phyloP scores from a whole-genome alignment of 2,329 filamentous ascomycete genomes.

The Bisporella sp. region DNA sequence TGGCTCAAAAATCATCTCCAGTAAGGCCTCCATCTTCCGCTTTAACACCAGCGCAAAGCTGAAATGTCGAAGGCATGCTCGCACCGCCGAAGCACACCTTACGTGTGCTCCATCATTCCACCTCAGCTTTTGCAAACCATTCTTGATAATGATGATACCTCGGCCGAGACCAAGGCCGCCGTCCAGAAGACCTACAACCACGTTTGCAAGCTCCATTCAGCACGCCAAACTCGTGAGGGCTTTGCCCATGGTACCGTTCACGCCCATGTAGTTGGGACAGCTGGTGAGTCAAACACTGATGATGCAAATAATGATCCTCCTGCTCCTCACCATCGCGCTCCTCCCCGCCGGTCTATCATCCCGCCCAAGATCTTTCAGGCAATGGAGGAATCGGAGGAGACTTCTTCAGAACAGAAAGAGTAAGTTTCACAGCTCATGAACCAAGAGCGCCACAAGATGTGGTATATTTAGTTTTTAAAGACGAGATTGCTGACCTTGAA shows the following conservation, averaged over 20 bases:
- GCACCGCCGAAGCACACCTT: neutral
- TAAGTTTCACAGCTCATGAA: neutral
- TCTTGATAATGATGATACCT: constrained; percentile 2
- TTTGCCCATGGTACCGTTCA: neutral
- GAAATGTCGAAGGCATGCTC: neutral
- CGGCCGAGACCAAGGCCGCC: constrained; percentile 4
- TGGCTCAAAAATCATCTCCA: no score
- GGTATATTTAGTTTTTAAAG: neutral
- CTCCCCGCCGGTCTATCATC: constrained; percentile 4
- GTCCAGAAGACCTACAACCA: constrained; percentile 6
- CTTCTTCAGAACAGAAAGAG: constrained; percentile 3
- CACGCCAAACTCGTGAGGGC: neutral
- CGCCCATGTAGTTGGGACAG: neutral
- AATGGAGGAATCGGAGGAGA: constrained; percentile 1
- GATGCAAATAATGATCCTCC: neutral
- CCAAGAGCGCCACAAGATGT: neutral
- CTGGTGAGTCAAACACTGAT: neutral
- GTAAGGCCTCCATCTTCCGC: no score
- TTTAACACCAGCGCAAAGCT: no score
- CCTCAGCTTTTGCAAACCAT: constrained; percentile 6
- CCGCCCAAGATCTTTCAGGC: constrained; percentile 4
- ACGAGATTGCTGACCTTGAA: neutral
- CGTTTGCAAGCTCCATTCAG: constrained; percentile 3
- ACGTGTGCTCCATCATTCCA: constrained; percentile 7
- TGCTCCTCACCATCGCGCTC: neutral